Percentiles rank a stretch among this genome's conserved stretches.
Evolutionary conservation across 495 filamentous ascomycete genomes (phyloP).

Genomic region (Parathielavia hyrcaniae): DNA sequence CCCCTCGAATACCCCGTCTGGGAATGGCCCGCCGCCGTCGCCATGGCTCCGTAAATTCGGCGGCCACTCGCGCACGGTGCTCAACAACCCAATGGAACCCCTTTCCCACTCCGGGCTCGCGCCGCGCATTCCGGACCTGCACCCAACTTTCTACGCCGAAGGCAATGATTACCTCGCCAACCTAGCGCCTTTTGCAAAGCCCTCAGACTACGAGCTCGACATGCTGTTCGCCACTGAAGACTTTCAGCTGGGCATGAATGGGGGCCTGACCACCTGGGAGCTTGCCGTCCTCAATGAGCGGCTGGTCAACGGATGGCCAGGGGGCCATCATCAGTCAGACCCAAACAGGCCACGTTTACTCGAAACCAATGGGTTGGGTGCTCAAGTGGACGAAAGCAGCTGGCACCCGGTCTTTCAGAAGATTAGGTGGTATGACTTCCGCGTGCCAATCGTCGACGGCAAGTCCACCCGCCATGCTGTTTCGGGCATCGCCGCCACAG

Average conservation of each 20-base stretch:
- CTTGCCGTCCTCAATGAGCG: neutral
- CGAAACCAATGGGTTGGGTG: neutral
- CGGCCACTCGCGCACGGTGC: neutral
- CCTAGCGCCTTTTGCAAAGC: neutral
- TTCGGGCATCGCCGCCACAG: neutral
- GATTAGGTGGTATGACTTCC: constrained; percentile 9
- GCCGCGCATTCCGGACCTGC: neutral
- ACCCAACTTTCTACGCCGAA: neutral
- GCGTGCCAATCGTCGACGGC: neutral
- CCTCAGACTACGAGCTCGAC: constrained; percentile 4
- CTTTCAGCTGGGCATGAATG: neutral
- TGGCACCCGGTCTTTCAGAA: constrained; percentile 7
- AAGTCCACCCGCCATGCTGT: neutral
- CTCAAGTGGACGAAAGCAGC: constrained; percentile 3
- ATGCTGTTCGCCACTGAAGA: constrained; percentile 2
- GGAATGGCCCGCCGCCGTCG: neutral
- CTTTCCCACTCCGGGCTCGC: neutral
- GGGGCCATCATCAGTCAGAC: neutral
- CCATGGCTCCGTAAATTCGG: constrained; percentile 14
- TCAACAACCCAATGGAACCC: neutral
- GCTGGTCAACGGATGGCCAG: constrained; percentile 2
- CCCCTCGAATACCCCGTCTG: neutral
- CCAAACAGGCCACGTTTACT: neutral
- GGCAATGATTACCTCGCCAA: neutral
- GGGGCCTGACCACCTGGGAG: constrained; percentile 9